These are phyloP conservation scores for Aphanomyces astaci DNA, from an alignment of 352 stramenopile species.

Conservation along the genomic window DNA sequence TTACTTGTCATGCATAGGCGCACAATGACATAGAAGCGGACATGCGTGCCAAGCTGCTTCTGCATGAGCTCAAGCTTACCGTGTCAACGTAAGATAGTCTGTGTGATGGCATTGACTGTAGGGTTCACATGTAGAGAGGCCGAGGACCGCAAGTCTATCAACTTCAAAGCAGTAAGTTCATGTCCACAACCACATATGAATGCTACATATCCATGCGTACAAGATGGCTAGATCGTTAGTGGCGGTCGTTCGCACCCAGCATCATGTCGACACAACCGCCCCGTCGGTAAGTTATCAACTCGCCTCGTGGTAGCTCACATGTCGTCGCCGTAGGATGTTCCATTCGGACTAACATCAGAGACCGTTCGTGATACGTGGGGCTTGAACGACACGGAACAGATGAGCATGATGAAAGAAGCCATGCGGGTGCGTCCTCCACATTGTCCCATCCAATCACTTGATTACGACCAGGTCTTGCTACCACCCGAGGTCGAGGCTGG, in stretches of 20 bases:
- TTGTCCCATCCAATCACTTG: neutral
- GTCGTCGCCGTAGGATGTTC: neutral
- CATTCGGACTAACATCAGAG: neutral
- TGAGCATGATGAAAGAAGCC: slow-evolving; percentile 1
- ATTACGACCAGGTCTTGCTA: neutral
- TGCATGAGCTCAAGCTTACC: slow-evolving; percentile 13
- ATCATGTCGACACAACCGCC: neutral
- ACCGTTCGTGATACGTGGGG: slow-evolving; percentile 5
- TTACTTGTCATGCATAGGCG: neutral
- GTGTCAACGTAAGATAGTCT: neutral
- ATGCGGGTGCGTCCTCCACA: neutral
- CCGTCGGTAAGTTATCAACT: neutral
- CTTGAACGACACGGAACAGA: neutral
- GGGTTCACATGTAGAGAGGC: neutral
- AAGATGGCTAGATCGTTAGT: neutral
- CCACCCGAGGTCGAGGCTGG: neutral
- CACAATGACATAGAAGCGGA: neutral
- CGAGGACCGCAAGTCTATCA: neutral
- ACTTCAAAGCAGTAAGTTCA: slow-evolving; percentile 7
- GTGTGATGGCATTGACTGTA: neutral
- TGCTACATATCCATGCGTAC: neutral
- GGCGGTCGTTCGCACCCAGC: neutral
- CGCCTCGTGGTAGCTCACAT: too few species aligned
- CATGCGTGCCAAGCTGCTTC: slow-evolving; percentile 9
- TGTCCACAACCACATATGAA: neutral